phyloP scores from a whole-genome alignment of 1,139 yeast genomes.

The Geotrichum candidum region DNA sequence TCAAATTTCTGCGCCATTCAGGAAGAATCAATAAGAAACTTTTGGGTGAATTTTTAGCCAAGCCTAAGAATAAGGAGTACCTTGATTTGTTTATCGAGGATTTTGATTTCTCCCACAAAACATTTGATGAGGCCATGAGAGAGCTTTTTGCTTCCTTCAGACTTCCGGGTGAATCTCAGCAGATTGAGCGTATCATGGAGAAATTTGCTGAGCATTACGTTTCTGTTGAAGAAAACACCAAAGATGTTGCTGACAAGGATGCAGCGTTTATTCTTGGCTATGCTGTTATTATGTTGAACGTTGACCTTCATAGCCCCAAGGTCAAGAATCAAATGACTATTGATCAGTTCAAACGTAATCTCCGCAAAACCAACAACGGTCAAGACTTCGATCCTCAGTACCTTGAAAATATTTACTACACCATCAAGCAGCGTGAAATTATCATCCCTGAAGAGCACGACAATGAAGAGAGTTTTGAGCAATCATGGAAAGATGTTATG shows the following conservation, averaged over 20 bases:
- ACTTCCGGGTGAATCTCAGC: conserved; percentile 96
- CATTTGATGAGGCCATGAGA: conserved; percentile 92
- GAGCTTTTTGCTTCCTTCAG: conserved; percentile 76
- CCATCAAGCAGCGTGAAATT: conserved; percentile 81
- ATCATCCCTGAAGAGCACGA: conserved; percentile 98
- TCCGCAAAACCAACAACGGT: conserved; percentile 68
- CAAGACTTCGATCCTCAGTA: conserved; percentile 71
- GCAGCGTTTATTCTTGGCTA: conserved; percentile 90
- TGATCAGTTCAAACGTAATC: conserved; percentile 71
- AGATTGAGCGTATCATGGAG: conserved; percentile 87
- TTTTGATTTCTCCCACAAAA: conserved; percentile 67
- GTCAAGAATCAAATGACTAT: conserved; percentile 72
- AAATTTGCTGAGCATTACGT: conserved; percentile 73
- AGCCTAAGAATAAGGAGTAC: conserved; percentile 58
- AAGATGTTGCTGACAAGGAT: conserved; percentile 46
- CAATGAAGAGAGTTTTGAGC: conserved; percentile 81
- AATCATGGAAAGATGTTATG: conserved; percentile 82
- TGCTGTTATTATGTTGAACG: conserved; percentile 86
- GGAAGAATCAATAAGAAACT: conserved; percentile 79
- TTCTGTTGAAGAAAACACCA: conserved; percentile 30
- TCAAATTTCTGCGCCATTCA: conserved; percentile 68
- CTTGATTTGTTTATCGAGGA: conserved; percentile 59
- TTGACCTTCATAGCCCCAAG: conserved; percentile 87
- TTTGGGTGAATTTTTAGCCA: conserved; percentile 80
- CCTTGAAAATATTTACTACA: conserved; percentile 67